These are phyloP conservation scores for Phytopythium ostracodes DNA, from an alignment of 352 stramenopile species.

Conservation along the genomic window DNA sequence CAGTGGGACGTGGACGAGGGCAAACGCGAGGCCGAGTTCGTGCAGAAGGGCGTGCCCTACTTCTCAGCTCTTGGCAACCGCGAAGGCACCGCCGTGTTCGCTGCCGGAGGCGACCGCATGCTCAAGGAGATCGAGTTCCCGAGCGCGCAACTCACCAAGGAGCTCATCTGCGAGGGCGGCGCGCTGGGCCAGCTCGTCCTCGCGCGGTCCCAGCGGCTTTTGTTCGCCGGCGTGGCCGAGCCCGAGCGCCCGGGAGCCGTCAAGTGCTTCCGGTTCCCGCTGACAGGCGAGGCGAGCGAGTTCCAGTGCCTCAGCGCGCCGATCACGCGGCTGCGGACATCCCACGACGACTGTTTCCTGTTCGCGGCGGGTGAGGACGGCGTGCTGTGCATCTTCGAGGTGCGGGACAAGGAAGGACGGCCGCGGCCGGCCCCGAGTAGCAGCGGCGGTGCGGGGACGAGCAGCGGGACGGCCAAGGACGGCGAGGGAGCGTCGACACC, in stretches of 20 bases:
- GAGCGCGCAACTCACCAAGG: conserved; percentile 66
- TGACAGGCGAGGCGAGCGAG: conserved; percentile 87
- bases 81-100: conserved; percentile 76
- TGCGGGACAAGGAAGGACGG: conserved; percentile 82
- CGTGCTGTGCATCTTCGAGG: conserved; percentile 84
- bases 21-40: conserved; percentile 90
- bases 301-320: conserved; percentile 79
- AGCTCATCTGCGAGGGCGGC: conserved; percentile 69
- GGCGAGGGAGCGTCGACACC: conserved; percentile 5
- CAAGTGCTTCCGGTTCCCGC: conserved; percentile 86
- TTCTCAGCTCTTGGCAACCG: conserved; percentile 84
- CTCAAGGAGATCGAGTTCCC: conserved; percentile 90
- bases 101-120: conserved; percentile 85
- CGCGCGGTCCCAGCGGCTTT: conserved; percentile 76
- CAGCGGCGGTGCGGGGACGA: too few species aligned
- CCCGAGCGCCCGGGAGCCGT: conserved; percentile 70
- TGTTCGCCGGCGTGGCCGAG: conserved; percentile 87
- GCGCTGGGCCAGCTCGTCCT: conserved; percentile 85
- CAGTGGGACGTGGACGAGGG: conserved; percentile 91
- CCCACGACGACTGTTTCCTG: conserved; percentile 87
- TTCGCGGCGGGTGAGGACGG: conserved; percentile 89
- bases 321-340: conserved; percentile 81
- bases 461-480: not conserved
- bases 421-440: conserved; percentile 40
- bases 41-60: conserved; percentile 92